Evolutionary conservation across 805 yeast genomes (phyloP).

Genomic region (Candida montana): DNA sequence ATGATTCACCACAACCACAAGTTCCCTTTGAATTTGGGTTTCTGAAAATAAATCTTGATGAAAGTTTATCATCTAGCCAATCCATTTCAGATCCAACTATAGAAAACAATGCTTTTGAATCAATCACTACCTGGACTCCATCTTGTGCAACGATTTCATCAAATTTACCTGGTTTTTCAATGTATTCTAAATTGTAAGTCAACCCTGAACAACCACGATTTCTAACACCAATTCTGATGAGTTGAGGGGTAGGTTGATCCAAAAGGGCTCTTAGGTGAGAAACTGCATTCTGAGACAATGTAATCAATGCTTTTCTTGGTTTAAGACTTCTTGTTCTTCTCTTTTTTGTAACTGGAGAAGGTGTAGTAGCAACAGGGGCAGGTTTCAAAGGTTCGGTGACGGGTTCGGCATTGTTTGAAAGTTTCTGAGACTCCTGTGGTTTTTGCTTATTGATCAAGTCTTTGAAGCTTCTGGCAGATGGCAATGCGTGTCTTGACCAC

Average conservation of each 20-base stretch:
- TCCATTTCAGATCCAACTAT: slow-evolving; percentile 98
- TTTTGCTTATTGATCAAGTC: slow-evolving; percentile 19
- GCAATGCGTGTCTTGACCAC: slow-evolving; percentile 26
- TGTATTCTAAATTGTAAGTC: slow-evolving; percentile 87
- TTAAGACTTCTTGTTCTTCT: slow-evolving; percentile 59
- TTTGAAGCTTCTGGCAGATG: slow-evolving; percentile 24
- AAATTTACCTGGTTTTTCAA: slow-evolving; percentile 84
- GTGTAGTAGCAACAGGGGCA: slow-evolving; percentile 7
- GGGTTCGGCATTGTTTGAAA: slow-evolving; percentile 11
- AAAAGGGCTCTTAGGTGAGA: slow-evolving; percentile 61
- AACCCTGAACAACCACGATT: slow-evolving; percentile 97
- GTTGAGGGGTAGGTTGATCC: slow-evolving; percentile 80
- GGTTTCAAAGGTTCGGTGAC: background rate
- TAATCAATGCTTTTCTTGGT: slow-evolving; percentile 87
- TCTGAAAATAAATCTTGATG: slow-evolving; percentile 83
- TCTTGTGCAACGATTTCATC: slow-evolving; percentile 93
- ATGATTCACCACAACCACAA: slow-evolving; percentile 98
- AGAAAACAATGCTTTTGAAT: slow-evolving; percentile 91
- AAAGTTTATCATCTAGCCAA: slow-evolving; percentile 90
- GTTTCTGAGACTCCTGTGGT: background rate
- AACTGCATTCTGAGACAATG: slow-evolving; percentile 72
- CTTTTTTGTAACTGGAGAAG: slow-evolving; percentile 24
- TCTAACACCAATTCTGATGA: slow-evolving; percentile 88
- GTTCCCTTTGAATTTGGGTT: slow-evolving; percentile 97
- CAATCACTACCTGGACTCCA: slow-evolving; percentile 87